These are phyloP conservation scores for Sungouiella blattae DNA, from an alignment of 805 yeast species.

Conservation along the genomic window DNA sequence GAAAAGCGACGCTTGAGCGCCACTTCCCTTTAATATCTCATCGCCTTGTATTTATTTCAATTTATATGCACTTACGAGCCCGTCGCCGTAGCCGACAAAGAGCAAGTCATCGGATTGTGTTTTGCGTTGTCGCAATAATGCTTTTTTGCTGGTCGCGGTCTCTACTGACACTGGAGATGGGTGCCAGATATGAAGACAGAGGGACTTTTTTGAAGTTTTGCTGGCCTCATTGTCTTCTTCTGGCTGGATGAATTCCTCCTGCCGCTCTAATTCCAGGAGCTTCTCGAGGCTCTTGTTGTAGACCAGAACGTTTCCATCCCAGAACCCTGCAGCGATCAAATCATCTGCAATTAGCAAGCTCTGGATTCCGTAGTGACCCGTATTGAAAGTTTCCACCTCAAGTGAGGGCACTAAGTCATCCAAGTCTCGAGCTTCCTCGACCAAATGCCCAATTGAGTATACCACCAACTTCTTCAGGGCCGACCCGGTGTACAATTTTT, in stretches of 20 bases:
- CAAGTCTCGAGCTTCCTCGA: not conserved
- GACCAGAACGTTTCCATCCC: conserved; percentile 39
- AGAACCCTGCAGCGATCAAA: conserved; percentile 32
- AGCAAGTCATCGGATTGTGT: conserved; percentile 23
- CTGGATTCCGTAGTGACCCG: conserved; percentile 19
- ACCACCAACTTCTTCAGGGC: conserved; percentile 40
- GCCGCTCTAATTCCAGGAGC: conserved; percentile 7
- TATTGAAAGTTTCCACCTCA: conserved; percentile 4
- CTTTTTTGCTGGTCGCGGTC: conserved; percentile 3
- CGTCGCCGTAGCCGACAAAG: conserved; percentile 55
- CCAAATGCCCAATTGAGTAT: conserved; percentile 16
- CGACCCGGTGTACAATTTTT: conserved; percentile 43
- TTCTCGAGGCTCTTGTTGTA: conserved; percentile 1
- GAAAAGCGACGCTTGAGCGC: conserved; percentile 3
- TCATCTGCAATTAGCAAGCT: conserved; percentile 12
- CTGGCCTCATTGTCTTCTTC: conserved; percentile 4
- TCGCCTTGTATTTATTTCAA: too few species aligned
- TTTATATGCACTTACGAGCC: conserved; percentile 38
- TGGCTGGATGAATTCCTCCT: conserved; percentile 12
- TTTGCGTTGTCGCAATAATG: conserved; percentile 7
- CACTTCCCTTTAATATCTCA: conserved; percentile 3
- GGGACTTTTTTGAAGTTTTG: conserved; percentile 11
- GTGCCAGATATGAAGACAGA: conserved; percentile 9
- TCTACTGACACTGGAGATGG: not conserved
- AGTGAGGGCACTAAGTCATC: too few species aligned